phyloP scores from a whole-genome alignment of 225 moss, liverwort and hornwort genomes.

The Ulota crispa region DNA sequence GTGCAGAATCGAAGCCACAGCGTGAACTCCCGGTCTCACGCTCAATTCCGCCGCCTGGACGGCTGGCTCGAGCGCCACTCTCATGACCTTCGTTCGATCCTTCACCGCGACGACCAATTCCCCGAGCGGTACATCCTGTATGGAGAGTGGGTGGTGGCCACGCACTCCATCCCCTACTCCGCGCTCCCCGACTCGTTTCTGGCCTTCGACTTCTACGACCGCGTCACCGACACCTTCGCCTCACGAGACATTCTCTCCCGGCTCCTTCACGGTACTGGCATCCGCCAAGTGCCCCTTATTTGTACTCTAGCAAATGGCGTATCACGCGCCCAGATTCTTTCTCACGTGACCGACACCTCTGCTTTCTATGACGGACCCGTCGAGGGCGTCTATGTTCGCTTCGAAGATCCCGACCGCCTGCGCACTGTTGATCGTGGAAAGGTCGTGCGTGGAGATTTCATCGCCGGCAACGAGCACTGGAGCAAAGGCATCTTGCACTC shows the following conservation, averaged over 20 bases:
- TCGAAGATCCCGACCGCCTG: conserved; percentile 39
- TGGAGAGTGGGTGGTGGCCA: conserved; percentile 77
- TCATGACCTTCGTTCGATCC: conserved; percentile 29
- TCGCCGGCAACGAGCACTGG: conserved; percentile 67
- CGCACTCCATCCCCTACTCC: conserved; percentile 65
- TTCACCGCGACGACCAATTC: conserved; percentile 33
- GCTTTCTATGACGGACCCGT: conserved; percentile 53
- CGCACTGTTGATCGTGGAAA: conserved; percentile 57
- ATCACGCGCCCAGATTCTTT: conserved; percentile 25
- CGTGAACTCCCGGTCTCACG: conserved; percentile 50
- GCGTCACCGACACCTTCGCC: conserved; percentile 43
- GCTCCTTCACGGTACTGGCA: conserved; percentile 31
- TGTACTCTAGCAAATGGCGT: neutral
- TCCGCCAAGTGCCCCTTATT: conserved; percentile 52
- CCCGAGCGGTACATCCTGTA: conserved; percentile 54
- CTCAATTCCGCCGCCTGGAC: conserved; percentile 58
- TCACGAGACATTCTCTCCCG: conserved; percentile 51
- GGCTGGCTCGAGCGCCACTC: conserved; percentile 55
- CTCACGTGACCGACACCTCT: conserved; percentile 28
- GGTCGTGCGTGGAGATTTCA: conserved; percentile 66
- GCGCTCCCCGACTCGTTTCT: conserved; percentile 63
- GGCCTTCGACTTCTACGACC: conserved; percentile 73
- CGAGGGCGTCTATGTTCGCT: conserved; percentile 67
- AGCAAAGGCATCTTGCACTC: conserved; percentile 33
- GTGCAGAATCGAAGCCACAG: conserved; percentile 74